Evolutionary conservation across 2,329 filamentous ascomycete species (phyloP), one percentile per base, ranked within the genome.

Genomic region (Drechslerella dactyloides): DNA sequence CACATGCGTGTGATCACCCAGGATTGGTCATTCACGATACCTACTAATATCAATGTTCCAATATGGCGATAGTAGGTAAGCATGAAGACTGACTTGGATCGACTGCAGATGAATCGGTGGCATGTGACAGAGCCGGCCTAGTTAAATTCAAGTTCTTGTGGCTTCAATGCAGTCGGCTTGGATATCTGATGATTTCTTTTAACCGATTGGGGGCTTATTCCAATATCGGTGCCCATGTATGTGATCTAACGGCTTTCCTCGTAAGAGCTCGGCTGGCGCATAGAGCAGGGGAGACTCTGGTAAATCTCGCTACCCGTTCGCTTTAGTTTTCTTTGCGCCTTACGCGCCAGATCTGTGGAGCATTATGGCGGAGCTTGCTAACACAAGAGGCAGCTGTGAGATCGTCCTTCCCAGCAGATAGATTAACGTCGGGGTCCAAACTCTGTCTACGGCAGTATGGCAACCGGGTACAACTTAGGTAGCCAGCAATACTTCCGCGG

Each of bases 1-100:
- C 17, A 59, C 44, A 11, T 48, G 62, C 66, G 30, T 52, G 46
- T 55, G 66, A 70, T 48, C 59, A 64, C 54, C 66, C 66, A 40
- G 4, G 33, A 50, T 70, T 53, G 23, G 66, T 48, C 15, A 37
- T 46, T 64, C 54, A 55, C 51, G 54, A 64, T 44, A 58, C 61
- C 44, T 33, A 37, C 44, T 33, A 37, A 54, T 57, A 59, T 54
- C 54, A 64, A 55, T 0, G 4, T 56, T 19, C 15, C 35, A 19
- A 48, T 1, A 23, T 19, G 3, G 44, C 11, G 44, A 10, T 11
- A 48, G 17, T 17, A 2, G 3, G 44, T 17, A 48, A 23, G 8
- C 19, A 23, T 19, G 44, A 11, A 21, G 44, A 48, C 21, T 4
- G 19, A 21, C 6, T 5, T 19, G 44, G 8, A 3, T 19, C n/a